phyloP scores from a whole-genome alignment of 208 protist species.

The Leptomonas seymouri region DNA sequence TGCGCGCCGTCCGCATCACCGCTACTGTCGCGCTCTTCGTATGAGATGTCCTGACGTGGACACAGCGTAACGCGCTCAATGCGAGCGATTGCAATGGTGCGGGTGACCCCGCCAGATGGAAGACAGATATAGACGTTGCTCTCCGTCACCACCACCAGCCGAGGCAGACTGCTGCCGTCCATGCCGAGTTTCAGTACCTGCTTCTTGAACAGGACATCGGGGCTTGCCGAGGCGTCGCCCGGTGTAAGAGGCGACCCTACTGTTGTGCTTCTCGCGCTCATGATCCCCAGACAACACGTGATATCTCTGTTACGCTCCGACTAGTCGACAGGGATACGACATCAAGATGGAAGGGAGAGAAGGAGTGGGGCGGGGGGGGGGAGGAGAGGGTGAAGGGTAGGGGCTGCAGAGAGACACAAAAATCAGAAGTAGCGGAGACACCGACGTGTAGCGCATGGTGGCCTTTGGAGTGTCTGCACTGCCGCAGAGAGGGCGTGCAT shows the following conservation, averaged over 20 bases:
- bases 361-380: no score
- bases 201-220: conserved; percentile 24
- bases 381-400: no score
- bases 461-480: no score
- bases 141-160: conserved; percentile 41
- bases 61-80: conserved; percentile 40
- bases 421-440: no score
- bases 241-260: background rate
- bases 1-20: background rate
- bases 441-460: no score
- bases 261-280: background rate
- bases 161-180: conserved; percentile 46
- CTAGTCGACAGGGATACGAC: no score
- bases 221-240: background rate
- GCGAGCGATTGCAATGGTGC: conserved; percentile 33
- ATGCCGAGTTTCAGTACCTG: conserved; percentile 52
- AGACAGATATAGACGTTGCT: conserved; percentile 49
- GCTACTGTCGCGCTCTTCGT: conserved; percentile 5
- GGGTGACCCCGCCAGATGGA: conserved; percentile 50
- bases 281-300: background rate
- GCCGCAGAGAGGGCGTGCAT: no score
- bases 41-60: conserved; percentile 16
- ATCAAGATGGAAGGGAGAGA: no score
- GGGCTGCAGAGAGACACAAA: no score
- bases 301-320: background rate